Percentiles rank a stretch among this genome's conserved stretches.
These are phyloP conservation scores for Naganishia liquefaciens DNA, from an alignment of 1,284 basidiomycete genomes.

Conservation along the genomic window DNA sequence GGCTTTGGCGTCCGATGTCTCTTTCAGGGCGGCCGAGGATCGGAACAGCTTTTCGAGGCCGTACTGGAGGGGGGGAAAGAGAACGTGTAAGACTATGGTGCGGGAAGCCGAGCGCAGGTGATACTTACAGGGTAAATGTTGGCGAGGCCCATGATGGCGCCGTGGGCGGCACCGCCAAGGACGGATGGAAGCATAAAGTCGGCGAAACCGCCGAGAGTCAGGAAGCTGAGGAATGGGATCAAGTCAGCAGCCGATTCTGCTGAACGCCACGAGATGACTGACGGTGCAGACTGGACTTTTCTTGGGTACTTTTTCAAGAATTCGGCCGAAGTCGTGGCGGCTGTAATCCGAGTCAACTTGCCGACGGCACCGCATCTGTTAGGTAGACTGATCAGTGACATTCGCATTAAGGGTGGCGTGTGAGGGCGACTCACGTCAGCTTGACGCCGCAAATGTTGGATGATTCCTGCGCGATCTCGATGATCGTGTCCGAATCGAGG, in stretches of 20 bases:
- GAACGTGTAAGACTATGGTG: too few species aligned
- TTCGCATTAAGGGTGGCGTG: not conserved
- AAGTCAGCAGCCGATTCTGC: not conserved
- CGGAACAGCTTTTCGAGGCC: slow-evolving; percentile 66
- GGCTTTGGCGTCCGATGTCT: slow-evolving; percentile 57
- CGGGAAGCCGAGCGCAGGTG: not conserved
- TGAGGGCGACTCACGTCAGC: slow-evolving; percentile 66
- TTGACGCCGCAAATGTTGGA: slow-evolving; percentile 72
- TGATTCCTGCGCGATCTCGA: slow-evolving; percentile 66
- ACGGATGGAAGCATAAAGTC: slow-evolving; percentile 76
- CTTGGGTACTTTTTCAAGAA: slow-evolving; percentile 67
- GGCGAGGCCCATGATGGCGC: slow-evolving; percentile 77
- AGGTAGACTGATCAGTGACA: slow-evolving; percentile 1
- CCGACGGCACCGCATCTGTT: slow-evolving; percentile 82
- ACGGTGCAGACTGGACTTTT: slow-evolving; percentile 62
- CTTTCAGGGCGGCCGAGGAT: slow-evolving; percentile 58
- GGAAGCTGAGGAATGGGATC: slow-evolving; percentile 56
- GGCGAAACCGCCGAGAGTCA: slow-evolving; percentile 74
- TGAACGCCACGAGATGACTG: slow-evolving; percentile 20
- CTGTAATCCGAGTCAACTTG: slow-evolving; percentile 79
- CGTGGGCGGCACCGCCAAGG: slow-evolving; percentile 62
- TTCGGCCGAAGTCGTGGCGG: slow-evolving; percentile 62
- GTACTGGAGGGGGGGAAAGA: slow-evolving; percentile 54
- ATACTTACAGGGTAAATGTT: slow-evolving; percentile 71
- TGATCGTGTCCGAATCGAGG: slow-evolving; percentile 79